Percentiles rank a stretch among this genome's conserved stretches.
Evolutionary conservation across 139 green algal species (phyloP).

Genomic region (Chlamydomonas schloesseri): DNA sequence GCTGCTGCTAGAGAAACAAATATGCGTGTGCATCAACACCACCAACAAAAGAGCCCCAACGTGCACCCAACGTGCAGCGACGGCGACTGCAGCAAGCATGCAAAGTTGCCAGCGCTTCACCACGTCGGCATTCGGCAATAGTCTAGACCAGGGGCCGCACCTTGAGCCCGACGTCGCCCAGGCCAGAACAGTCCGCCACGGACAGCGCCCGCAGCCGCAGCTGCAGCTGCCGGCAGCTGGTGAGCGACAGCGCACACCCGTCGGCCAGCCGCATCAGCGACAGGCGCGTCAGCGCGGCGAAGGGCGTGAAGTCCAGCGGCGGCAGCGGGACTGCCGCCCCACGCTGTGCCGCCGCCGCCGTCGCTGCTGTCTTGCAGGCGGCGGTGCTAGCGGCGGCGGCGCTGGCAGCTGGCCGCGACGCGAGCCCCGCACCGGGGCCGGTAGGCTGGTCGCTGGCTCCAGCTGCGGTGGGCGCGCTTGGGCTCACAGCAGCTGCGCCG

Average conservation of each 20-base stretch:
- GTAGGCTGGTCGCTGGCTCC: neutral
- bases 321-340: neutral
- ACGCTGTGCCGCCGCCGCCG: no score
- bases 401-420: neutral
- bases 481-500: neutral
- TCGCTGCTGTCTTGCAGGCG: no score
- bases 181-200: neutral
- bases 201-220: neutral
- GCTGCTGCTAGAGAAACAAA: no score
- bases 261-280: neutral
- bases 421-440: neutral
- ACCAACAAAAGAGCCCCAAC: no score
- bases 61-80: no score
- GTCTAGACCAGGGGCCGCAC: no score
- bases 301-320: constrained; percentile 2
- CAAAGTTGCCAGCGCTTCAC: no score
- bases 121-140: no score
- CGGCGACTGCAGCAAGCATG: no score
- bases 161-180: neutral
- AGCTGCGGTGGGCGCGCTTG: no score
- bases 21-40: neutral
- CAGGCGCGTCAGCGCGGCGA: neutral
- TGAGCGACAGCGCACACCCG: neutral
- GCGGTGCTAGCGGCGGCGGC: no score
- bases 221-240: neutral